Base-by-base conservation (phyloP, 495 filamentous ascomycete genomes). In the Penicillium subrubescens region DNA sequence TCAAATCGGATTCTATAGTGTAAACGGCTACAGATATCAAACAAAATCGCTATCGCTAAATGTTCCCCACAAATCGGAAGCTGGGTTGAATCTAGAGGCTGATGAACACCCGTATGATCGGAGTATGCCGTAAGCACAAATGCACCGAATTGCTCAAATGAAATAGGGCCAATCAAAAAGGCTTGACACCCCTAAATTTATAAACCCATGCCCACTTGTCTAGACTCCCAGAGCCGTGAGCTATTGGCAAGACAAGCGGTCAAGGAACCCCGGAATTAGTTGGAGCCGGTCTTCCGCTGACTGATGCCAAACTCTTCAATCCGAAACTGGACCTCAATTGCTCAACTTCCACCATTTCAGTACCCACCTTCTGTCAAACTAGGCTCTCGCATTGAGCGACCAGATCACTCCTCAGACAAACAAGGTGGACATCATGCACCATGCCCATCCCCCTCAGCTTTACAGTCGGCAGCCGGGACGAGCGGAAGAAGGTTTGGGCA, bases 401-500 rank as follows among this genome's bases (percentile, higher is more conserved):
- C 5, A 12, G 12, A 41, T 6, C 14, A 23, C 8, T 3, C 7
- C 41, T 19, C 15, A 44, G n/a, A n/a, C 11, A 33, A 53, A n/a
- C 11, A 33, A 53, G 29, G n/a, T 8, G 12, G 15, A 6, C 19
- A 34, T 19, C 51, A 34, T n/a, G 11, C 51, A 54, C 15, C 17
- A 19, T 51, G 46, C 10, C 12, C 27, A 8, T 54, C 0, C 14
- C 5, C 29, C 8, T 17, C 15, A 33, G 8, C 51, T 54, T 54
- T 11, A 33, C 31, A 7, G 15, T 54, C 31, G 51, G 25, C 53
- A 56, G 56, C 37, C 56, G 56, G 56, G 56, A 44, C 2, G 35
- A 43, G 56, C 56, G 56, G 56, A 58, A 57, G 54, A 57, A 57
- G 54, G 25, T 41, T 25, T 25, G 54, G 63, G 53, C 60, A 62